A percentile compares a stretch with the other conserved stretches of the same genome.
phyloP scores from a whole-genome alignment of 768 basidiomycete genomes.

The Podaxis sp. region DNA sequence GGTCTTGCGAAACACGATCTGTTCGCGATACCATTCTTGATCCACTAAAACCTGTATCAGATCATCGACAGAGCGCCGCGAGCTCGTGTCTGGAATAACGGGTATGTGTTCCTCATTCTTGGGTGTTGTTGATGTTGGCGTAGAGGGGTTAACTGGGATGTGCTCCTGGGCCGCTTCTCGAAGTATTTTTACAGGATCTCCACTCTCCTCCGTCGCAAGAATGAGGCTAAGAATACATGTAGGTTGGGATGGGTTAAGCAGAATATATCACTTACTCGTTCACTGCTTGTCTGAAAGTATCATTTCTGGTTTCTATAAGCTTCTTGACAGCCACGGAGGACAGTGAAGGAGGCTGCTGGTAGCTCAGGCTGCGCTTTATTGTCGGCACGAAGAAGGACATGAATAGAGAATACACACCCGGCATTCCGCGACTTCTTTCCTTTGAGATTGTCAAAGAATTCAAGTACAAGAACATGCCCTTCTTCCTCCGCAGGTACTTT shows the following conservation, averaged over 20 bases:
- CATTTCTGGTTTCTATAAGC: slow-evolving; percentile 70
- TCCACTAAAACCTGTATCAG: slow-evolving; percentile 58
- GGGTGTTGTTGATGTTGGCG: slow-evolving; percentile 19
- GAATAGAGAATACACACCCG: slow-evolving; percentile 22
- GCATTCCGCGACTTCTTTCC: slow-evolving; percentile 32
- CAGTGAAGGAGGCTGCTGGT: slow-evolving; percentile 37
- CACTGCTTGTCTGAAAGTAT: slow-evolving; percentile 61
- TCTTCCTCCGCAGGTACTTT: slow-evolving; percentile 24
- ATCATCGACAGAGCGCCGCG: slow-evolving; percentile 56
- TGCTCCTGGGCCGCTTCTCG: slow-evolving; percentile 68
- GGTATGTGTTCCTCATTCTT: neutral
- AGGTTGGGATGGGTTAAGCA: neutral
- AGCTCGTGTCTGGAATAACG: slow-evolving; percentile 38
- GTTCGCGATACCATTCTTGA: slow-evolving; percentile 67
- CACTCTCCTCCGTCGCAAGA: slow-evolving; percentile 44
- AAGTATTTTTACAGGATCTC: slow-evolving; percentile 64
- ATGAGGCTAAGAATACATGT: slow-evolving; percentile 48
- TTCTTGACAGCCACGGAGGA: slow-evolving; percentile 63
- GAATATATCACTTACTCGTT: slow-evolving; percentile 50
- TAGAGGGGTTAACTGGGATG: slow-evolving; percentile 64
- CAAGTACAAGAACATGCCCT: slow-evolving; percentile 46
- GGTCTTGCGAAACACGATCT: slow-evolving; percentile 61
- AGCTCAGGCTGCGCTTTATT: slow-evolving; percentile 18
- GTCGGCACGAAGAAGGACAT: slow-evolving; percentile 1
- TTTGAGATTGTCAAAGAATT: slow-evolving; percentile 37